Conservation (phyloP, 768 basidiomycete species). For the Suillus spraguei region DNA sequence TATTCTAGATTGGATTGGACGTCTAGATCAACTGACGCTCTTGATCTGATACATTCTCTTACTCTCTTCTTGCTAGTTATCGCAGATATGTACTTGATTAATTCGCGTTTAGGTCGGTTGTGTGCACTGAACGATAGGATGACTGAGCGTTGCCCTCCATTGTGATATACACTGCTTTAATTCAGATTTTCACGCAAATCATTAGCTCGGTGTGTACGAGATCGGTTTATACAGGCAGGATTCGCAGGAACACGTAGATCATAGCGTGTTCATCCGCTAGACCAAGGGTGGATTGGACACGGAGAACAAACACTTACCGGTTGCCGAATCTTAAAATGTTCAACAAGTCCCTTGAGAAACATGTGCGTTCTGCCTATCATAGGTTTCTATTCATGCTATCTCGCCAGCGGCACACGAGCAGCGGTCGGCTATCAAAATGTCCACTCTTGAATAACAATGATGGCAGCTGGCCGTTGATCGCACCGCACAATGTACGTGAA, state of each 20-base stretch:
- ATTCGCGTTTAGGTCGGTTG: background rate
- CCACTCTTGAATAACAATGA: slow-evolving; percentile 86
- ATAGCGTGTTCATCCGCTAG: slow-evolving; percentile 94
- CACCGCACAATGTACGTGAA: slow-evolving; percentile 85
- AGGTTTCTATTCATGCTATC: background rate
- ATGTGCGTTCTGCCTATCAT: slow-evolving; percentile 41
- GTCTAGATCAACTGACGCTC: background rate
- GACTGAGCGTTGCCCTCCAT: background rate
- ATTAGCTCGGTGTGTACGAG: background rate
- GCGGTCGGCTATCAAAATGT: slow-evolving; percentile 82
- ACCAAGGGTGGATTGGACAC: slow-evolving; percentile 30
- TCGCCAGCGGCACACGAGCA: slow-evolving; percentile 37
- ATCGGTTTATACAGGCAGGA: slow-evolving; percentile 39
- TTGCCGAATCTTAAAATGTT: slow-evolving; percentile 53
- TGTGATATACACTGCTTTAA: slow-evolving; percentile 16
- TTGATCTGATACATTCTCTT: background rate
- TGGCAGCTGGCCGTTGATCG: slow-evolving; percentile 81
- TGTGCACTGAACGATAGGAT: background rate
- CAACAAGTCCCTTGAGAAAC: slow-evolving; percentile 72
- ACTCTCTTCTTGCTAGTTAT: slow-evolving; percentile 3
- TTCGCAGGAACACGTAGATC: slow-evolving; percentile 85
- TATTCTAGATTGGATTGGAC: background rate
- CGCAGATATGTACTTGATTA: background rate
- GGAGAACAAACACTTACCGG: no score
- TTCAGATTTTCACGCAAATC: background rate